Evolutionary conservation across 1,284 basidiomycete genomes (phyloP), one percentile per base, ranked within the genome.

Genomic region (Thelephora terrestris): DNA sequence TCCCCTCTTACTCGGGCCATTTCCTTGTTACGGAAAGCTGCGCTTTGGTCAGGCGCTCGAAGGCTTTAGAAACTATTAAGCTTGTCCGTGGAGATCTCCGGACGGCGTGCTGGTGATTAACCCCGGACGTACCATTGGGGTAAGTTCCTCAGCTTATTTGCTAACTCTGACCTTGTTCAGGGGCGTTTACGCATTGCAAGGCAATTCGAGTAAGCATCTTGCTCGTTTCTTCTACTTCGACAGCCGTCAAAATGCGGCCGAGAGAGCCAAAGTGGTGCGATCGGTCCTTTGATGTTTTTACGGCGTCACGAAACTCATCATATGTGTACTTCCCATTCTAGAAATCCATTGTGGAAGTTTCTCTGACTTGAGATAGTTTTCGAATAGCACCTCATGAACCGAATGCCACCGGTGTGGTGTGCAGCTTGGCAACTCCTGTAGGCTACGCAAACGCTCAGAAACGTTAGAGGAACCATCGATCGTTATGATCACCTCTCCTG

Each of bases 21-120:
- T 9, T 9, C 35, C 14, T 4, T 85, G 81, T 57, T 76, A 83
- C 27, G 84, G 91, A 50, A 73, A 83, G 52, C 71, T 81, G 27
- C 73, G 88, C 40, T 87, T 95, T 55, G 66, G 77, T 0, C 85
- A 93, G 56, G 88, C 91, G 2, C 73, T 97, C 7, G 93, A 97
- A 57, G 82, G 81, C 14, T n/a, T n/a, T n/a, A n/a, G n/a, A n/a
- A n/a, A n/a, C n/a, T n/a, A 84, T 97, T 68, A 97, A 97, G 64
- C 96, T 96, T 60, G 76, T 97, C 52, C 97, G 93, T 71, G 97
- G 97, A 62, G 93, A 97, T 53, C 70, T 96, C n/a, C 93, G 91
- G 91, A 73, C 75, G 0, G 75, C 81, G 3, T 82, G 81, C 49
- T 93, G 86, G 86, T 1, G 93, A 97, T 62, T 96, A 96, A 61